These are phyloP conservation scores for Phycomyces blakesleeanus DNA, from an alignment of 192 early-diverging fungal species.

Conservation along the genomic window DNA sequence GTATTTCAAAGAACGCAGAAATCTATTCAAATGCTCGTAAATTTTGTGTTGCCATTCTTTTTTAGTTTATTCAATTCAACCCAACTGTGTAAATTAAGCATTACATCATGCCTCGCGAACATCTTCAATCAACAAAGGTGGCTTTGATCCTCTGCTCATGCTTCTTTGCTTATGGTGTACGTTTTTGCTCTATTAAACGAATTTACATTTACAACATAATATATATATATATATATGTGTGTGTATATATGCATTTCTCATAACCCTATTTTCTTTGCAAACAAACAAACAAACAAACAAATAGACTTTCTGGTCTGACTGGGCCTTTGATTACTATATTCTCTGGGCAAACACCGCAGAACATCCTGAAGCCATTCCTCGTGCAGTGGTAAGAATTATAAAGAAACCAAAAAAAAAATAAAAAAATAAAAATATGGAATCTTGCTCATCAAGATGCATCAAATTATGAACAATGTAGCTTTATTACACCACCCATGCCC, in stretches of 20 bases:
- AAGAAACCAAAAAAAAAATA: neutral
- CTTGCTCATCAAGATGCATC: neutral
- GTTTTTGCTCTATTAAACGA: neutral
- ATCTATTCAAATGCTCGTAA: no score
- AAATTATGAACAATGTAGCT: neutral
- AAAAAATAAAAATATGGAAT: neutral
- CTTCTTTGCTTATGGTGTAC: constrained; percentile 27
- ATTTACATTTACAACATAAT: no score
- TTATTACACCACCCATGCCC: constrained; percentile 25
- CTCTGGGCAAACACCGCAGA: constrained; percentile 23
- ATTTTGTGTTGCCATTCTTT: no score
- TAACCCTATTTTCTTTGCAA: no score
- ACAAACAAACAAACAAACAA: no score
- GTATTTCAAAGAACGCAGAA: no score
- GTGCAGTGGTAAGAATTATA: constrained; percentile 18
- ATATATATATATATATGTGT: no score
- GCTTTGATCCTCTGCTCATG: constrained; percentile 22
- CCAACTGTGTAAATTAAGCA: no score
- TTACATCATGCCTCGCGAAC: constrained; percentile 5
- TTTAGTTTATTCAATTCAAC: no score
- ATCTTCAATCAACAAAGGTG: constrained; percentile 12
- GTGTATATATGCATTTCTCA: no score
- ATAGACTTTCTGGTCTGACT: constrained; percentile 27
- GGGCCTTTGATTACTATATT: constrained; percentile 28
- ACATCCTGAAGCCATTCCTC: constrained; percentile 15